phyloP scores from a whole-genome alignment of 139 green algal species.

The Eudorina sp. region DNA sequence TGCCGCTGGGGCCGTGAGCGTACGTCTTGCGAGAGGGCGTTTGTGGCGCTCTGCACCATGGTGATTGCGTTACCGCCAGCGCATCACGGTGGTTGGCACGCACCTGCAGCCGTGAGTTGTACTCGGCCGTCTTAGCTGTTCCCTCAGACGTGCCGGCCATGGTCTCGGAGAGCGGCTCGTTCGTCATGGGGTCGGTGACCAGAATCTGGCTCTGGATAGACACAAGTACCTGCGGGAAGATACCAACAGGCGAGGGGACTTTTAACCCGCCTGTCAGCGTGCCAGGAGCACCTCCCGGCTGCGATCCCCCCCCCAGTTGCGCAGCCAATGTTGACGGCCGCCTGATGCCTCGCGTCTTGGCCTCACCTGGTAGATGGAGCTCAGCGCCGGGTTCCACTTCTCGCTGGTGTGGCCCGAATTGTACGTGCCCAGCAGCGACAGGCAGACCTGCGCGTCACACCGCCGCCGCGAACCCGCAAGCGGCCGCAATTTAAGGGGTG shows the following conservation, averaged over 20 bases:
- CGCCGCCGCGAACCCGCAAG: no score
- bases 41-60: no score
- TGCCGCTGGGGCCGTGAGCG: no score
- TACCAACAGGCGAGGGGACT: no score
- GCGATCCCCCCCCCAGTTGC: neutral
- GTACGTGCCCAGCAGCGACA: constrained; percentile 89
- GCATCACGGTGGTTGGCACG: neutral
- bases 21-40: no score
- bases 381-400: constrained; percentile 81
- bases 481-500: no score
- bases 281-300: neutral
- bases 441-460: constrained; percentile 79
- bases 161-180: constrained; percentile 74
- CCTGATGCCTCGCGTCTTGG: no score
- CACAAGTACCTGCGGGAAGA: constrained; percentile 73
- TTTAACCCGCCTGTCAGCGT: no score
- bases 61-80: no score
- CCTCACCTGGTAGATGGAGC: constrained; percentile 77
- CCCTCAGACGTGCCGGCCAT: constrained; percentile 71
- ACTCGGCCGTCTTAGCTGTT: constrained; percentile 51
- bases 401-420: constrained; percentile 72
- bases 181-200: constrained; percentile 71
- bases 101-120: constrained; percentile 77
- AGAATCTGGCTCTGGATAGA: constrained; percentile 82
- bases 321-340: no score